Conservation (phyloP, 805 yeast genomes). For the Metschnikowia amazonensis region DNA sequence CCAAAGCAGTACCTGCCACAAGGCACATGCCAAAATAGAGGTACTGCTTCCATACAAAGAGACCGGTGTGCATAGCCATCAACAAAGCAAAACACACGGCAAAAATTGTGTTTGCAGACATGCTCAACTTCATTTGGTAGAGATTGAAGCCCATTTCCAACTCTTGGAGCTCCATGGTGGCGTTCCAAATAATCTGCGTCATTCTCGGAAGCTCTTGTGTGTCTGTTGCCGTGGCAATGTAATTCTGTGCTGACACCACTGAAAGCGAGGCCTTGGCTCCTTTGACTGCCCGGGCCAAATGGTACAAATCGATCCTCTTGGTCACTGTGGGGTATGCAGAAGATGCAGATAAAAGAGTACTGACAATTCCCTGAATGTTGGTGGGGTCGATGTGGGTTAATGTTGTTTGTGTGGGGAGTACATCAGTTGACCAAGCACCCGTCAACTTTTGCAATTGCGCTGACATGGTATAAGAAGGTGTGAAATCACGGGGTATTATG, state of each 20-base stretch:
- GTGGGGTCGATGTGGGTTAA: conserved; percentile 19
- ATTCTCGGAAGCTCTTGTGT: conserved; percentile 20
- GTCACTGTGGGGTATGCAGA: conserved; percentile 18
- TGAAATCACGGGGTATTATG: not conserved
- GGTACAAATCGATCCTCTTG: conserved; percentile 14
- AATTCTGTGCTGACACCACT: conserved; percentile 19
- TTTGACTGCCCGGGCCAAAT: conserved; percentile 15
- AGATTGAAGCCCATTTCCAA: conserved; percentile 20
- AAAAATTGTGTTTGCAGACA: conserved; percentile 12
- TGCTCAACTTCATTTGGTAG: conserved; percentile 17
- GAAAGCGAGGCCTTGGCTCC: conserved; percentile 23
- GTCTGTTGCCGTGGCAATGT: conserved; percentile 23
- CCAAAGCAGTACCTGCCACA: conserved; percentile 53
- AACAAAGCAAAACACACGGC: conserved; percentile 18
- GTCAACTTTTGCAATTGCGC: conserved; percentile 12
- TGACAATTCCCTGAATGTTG: conserved; percentile 10
- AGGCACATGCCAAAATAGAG: conserved; percentile 65
- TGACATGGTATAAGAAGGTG: not conserved
- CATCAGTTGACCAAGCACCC: conserved; percentile 19
- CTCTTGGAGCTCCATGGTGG: conserved; percentile 21
- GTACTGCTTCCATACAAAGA: conserved; percentile 46
- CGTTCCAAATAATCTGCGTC: conserved; percentile 18
- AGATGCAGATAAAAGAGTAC: conserved; percentile 14
- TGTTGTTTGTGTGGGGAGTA: conserved; percentile 19
- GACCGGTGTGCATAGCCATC: conserved; percentile 13